Percentiles rank a stretch among this genome's conserved stretches.
Evolutionary conservation across 2,329 filamentous ascomycete genomes (phyloP).

Genomic region (Clonostachys solani): DNA sequence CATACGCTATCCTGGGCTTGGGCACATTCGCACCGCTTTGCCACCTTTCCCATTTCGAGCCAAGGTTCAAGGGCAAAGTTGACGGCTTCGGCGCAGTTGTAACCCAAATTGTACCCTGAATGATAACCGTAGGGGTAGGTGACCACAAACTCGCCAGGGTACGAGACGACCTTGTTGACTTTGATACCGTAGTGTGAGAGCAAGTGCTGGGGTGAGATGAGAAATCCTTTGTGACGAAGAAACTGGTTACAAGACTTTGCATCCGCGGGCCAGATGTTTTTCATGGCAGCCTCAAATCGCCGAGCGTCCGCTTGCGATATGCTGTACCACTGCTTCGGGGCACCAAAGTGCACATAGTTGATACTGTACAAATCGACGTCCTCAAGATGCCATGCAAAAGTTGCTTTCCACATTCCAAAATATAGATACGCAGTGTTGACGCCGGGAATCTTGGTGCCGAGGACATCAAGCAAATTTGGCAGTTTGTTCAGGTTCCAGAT

Average conservation of each 20-base stretch:
- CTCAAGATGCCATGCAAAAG: conserved; percentile 97
- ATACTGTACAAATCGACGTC: conserved; percentile 99
- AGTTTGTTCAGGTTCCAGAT: conserved; percentile 94
- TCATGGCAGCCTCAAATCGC: conserved; percentile 93
- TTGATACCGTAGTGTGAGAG: conserved; percentile 89
- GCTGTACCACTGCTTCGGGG: conserved; percentile 99
- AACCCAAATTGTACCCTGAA: conserved; percentile 95
- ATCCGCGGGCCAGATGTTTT: conserved; percentile 88
- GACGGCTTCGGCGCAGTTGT: conserved; percentile 98
- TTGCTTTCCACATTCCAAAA: conserved; percentile 99
- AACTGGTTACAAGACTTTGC: conserved; percentile 96
- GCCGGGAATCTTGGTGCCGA: conserved; percentile 92
- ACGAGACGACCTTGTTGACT: conserved; percentile 92
- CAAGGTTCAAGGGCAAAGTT: conserved; percentile 96
- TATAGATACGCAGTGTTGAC: conserved; percentile 98
- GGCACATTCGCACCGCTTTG: conserved; percentile 95
- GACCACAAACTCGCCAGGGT: conserved; percentile 96
- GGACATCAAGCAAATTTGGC: conserved; percentile 86
- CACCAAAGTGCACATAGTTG: conserved; percentile 98
- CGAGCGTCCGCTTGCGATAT: conserved; percentile 94
- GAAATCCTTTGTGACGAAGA: conserved; percentile 92
- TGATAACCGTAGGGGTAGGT: conserved; percentile 99
- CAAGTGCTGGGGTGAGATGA: conserved; percentile 87
- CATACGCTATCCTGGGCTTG: conserved; percentile 95
- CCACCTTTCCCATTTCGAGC: conserved; percentile 91